A percentile compares a stretch with the other conserved stretches of the same genome.
Conservation (phyloP, 768 basidiomycete species). For the Lentinula aciculospora region DNA sequence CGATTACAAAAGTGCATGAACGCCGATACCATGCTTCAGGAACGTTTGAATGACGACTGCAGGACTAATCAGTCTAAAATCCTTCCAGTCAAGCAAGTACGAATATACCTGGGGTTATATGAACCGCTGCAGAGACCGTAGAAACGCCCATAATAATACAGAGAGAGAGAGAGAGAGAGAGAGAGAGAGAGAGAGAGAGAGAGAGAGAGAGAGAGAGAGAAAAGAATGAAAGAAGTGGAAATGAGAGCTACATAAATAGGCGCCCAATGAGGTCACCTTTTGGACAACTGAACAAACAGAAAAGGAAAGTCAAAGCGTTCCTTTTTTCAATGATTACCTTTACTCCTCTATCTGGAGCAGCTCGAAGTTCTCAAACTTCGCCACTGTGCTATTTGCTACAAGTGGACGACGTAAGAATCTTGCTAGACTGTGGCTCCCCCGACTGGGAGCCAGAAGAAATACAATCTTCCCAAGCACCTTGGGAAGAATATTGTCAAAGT, state of each 20-base stretch:
- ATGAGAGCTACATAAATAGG: not conserved
- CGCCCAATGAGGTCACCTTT: not conserved
- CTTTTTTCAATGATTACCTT: slow-evolving; percentile 78
- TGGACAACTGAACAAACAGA: not conserved
- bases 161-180: slow-evolving; percentile 6
- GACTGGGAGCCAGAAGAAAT: slow-evolving; percentile 70
- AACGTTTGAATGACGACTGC: slow-evolving; percentile 54
- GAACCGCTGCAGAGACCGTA: slow-evolving; percentile 46
- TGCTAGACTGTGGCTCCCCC: slow-evolving; percentile 92
- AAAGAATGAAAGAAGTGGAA: slow-evolving; percentile 6
- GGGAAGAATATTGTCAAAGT: slow-evolving; percentile 62
- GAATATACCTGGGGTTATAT: slow-evolving; percentile 49
- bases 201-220: not conserved
- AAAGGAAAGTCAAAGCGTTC: not conserved
- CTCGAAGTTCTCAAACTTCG: slow-evolving; percentile 54
- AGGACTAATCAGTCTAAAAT: not conserved
- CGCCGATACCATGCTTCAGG: slow-evolving; percentile 28
- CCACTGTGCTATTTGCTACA: slow-evolving; percentile 86
- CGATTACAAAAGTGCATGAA: not conserved
- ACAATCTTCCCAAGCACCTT: slow-evolving; percentile 27
- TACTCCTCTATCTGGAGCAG: slow-evolving; percentile 84
- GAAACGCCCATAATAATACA: slow-evolving; percentile 41
- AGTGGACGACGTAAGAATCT: slow-evolving; percentile 88
- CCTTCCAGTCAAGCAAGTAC: not conserved
- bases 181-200: no score